phyloP scores from a whole-genome alignment of 768 basidiomycete species.

The Boletellus emodensis region DNA sequence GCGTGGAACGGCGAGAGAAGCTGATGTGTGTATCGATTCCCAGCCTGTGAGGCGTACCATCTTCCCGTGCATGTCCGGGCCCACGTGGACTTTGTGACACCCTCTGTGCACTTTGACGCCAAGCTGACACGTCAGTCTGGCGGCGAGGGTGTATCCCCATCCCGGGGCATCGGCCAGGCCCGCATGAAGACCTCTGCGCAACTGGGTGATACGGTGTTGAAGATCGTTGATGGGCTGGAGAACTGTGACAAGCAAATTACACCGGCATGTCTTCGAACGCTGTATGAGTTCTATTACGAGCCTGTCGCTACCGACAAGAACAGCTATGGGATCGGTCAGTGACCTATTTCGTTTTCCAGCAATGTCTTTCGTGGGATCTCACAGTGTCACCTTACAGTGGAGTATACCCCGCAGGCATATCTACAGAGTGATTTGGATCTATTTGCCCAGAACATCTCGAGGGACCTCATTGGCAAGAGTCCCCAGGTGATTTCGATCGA shows the following conservation, averaged over 20 bases:
- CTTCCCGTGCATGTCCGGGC: conserved; percentile 28
- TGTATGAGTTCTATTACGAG: conserved; percentile 17
- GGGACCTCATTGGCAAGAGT: conserved; percentile 19
- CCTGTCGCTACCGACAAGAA: conserved; percentile 38
- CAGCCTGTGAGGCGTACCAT: conserved; percentile 32
- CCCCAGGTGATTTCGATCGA: conserved; percentile 34
- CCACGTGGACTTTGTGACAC: conserved; percentile 35
- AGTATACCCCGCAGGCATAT: conserved; percentile 33
- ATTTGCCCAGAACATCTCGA: conserved; percentile 27
- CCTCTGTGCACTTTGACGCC: conserved; percentile 33
- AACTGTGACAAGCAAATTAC: too few relatives aligned
- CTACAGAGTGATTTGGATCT: conserved; percentile 29
- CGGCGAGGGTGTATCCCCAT: conserved; percentile 24
- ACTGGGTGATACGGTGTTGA: background rate
- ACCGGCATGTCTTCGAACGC: too few relatives aligned
- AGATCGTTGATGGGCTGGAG: too few relatives aligned
- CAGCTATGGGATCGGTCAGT: conserved; percentile 38
- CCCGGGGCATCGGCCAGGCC: conserved; percentile 8
- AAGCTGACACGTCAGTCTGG: conserved; percentile 22
- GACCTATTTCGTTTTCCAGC: conserved; percentile 17
- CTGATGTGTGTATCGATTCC: too few relatives aligned
- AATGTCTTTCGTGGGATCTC: background rate
- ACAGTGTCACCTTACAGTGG: conserved; percentile 1
- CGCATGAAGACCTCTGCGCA: conserved; percentile 15
- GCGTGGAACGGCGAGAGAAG: too few relatives aligned